Conservation (phyloP, 1,284 basidiomycete species). For the Athelia sp. region DNA sequence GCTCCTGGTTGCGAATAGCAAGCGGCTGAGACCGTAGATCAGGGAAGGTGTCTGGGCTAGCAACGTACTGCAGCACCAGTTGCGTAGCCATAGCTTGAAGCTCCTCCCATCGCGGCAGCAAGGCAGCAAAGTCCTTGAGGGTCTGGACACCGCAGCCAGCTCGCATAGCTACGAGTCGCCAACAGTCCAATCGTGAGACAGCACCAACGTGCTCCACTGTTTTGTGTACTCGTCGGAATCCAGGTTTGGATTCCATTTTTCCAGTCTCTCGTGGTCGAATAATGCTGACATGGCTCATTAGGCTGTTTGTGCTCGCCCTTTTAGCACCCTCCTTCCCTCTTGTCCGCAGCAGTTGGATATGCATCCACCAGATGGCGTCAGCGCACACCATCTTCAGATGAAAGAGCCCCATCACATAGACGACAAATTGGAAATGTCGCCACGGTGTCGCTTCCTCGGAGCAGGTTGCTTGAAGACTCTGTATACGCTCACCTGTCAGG, state of each 20-base stretch:
- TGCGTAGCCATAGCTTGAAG: conserved; percentile 2
- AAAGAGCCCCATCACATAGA: conserved; percentile 8
- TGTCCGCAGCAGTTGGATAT: conserved; percentile 2
- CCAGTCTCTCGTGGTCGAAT: conserved; percentile 10
- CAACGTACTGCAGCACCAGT: conserved; percentile 9
- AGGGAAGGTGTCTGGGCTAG: conserved; percentile 1
- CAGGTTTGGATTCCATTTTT: conserved; percentile 8
- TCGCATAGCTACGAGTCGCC: neutral
- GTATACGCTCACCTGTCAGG: neutral
- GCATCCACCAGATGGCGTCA: conserved; percentile 11
- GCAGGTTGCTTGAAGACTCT: neutral
- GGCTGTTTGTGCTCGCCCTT: neutral
- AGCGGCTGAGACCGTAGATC: neutral
- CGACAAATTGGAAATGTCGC: conserved; percentile 3
- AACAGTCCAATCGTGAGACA: conserved; percentile 1
- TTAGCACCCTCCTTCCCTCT: too few species aligned
- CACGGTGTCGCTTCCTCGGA: neutral
- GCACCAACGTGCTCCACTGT: conserved; percentile 9
- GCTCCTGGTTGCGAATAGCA: conserved; percentile 11
- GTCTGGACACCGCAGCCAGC: neutral
- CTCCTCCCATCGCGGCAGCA: conserved; percentile 1
- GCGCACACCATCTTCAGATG: conserved; percentile 14
- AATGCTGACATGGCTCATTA: conserved; percentile 7
- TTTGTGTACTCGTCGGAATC: conserved; percentile 12
- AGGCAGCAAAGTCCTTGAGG: conserved; percentile 2